A percentile compares a stretch with the other conserved stretches of the same genome.
phyloP scores from a whole-genome alignment of 1,284 basidiomycete species.

The Mycena sp. region DNA sequence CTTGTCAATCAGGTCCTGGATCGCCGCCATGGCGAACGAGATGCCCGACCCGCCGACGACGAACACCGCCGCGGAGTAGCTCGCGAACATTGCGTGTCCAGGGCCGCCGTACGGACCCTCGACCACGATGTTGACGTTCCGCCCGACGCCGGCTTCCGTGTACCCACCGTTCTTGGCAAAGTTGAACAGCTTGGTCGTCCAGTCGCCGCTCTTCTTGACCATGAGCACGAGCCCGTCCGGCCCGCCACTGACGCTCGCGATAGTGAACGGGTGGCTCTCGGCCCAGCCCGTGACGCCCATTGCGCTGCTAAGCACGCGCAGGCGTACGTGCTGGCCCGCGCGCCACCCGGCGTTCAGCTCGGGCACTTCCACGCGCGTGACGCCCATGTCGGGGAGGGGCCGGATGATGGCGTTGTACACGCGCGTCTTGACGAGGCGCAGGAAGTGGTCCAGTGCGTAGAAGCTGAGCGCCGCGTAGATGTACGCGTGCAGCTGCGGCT shows the following conservation, averaged over 20 bases:
- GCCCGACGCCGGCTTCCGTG: conserved; percentile 53
- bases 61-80: conserved; percentile 74
- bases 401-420: conserved; percentile 64
- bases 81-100: conserved; percentile 66
- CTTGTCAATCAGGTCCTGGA: conserved; percentile 75
- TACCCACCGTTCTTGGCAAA: conserved; percentile 57
- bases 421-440: conserved; percentile 74
- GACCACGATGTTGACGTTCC: conserved; percentile 64
- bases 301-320: conserved; percentile 68
- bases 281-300: conserved; percentile 69
- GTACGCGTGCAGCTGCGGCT: conserved; percentile 53
- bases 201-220: conserved; percentile 71
- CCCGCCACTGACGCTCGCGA: conserved; percentile 59
- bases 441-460: conserved; percentile 71
- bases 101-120: conserved; percentile 84
- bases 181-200: conserved; percentile 72
- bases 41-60: conserved; percentile 80
- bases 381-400: conserved; percentile 62
- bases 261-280: conserved; percentile 83
- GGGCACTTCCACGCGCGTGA: conserved; percentile 69
- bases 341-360: conserved; percentile 78
- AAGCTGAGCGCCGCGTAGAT: conserved; percentile 60
- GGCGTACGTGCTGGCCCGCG: conserved; percentile 82
- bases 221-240: conserved; percentile 67
- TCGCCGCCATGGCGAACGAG: conserved; percentile 69